Evolutionary conservation across 441 rosid genomes (phyloP), one percentile per base, ranked within the genome.

Genomic region (Rhodomyrtus psidioides): DNA sequence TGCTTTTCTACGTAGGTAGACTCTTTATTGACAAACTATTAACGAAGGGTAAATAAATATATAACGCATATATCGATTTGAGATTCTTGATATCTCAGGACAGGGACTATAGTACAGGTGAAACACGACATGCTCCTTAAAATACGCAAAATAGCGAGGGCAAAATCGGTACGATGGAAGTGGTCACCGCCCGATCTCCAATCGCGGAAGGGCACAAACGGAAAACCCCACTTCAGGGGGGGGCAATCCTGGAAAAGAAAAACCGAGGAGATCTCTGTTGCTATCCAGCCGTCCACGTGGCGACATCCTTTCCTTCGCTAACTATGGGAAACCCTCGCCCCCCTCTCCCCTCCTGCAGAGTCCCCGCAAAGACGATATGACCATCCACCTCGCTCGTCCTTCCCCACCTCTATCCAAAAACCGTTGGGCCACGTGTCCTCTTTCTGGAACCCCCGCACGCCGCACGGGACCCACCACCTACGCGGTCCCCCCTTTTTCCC

Each of bases 251-350:
- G 9, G 12, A 49, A 12, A 3, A 13, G 0, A 10, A 13, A 13
- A 13, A 13, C 13, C 9, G 14, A 49, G 53, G 53, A 49, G 82
- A 89, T 85, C 58, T 55, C 84, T 14, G 85, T 88, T 89, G 39
- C 82, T 60, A 60, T 86, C 93, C 6, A 5, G 54, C 91, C 92
- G 89, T 90, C 91, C 92, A 91, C 91, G 89, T 87, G 92, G 88
- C 86, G 1, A 12, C 15, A 86, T 85, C 83, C 24, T 39, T 21
- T 34, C 46, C 46, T 15, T 49, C 9, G 13, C 88, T 81, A 83
- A 70, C 70, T 76, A 76, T 87, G 56, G 91, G 70, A 88, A 84
- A 62, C 7, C 24, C 28, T 13, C 2, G 19, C 17, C 2, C 42
- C 9, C 30, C 1, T n/a, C n/a, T n/a, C 2, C 42, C 34, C 4